Evolutionary conservation across 2,329 filamentous ascomycete species (phyloP), one percentile per base, ranked within the genome.

Genomic region (Scedosporium apiospermum): DNA sequence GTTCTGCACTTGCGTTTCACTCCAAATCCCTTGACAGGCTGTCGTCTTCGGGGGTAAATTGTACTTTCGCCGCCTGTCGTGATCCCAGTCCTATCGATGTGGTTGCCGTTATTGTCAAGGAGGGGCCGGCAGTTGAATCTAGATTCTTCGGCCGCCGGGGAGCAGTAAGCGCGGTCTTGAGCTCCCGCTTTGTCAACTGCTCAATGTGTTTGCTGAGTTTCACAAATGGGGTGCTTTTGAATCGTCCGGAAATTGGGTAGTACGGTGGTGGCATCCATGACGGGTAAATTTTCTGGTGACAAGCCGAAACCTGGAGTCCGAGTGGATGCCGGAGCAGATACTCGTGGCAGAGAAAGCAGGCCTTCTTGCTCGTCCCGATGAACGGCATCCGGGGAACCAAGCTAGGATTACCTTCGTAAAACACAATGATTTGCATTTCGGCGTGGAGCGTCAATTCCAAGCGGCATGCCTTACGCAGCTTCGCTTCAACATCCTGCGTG

Each of bases 351-450:
- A 73, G 67, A 57, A 68, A 73, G 60, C 72, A 73, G 1, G 71
- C 67, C 55, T 73, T 73, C 62, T 73, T 73, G 61, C 72, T 73
- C 0, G 69, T 70, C 6, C 72, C 72, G 18, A 73, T 72, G 38
- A 70, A 69, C 0, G 60, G 60, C 10, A 72, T 46, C 3, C 60
- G 53, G 6, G 70, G 71, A 26, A 23, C 65, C 3, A 58, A 61
- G 1, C 65, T 7, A 9, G 66, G 66, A n/a, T 70, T 60, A n/a
- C 65, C 60, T 26, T 72, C 69, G 55, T 74, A 73, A 27, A 72
- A 74, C 1, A 59, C 65, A 61, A 71, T 34, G 4, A 73, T 60
- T 62, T 74, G 72, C 66, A 73, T 69, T 60, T 74, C 71, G 1
- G 71, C 72, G 59, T 74, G 71, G 0, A 71, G 63, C 1, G 68